phyloP scores from a whole-genome alignment of 1,139 yeast genomes.

The Trichomonascaceae sp. region DNA sequence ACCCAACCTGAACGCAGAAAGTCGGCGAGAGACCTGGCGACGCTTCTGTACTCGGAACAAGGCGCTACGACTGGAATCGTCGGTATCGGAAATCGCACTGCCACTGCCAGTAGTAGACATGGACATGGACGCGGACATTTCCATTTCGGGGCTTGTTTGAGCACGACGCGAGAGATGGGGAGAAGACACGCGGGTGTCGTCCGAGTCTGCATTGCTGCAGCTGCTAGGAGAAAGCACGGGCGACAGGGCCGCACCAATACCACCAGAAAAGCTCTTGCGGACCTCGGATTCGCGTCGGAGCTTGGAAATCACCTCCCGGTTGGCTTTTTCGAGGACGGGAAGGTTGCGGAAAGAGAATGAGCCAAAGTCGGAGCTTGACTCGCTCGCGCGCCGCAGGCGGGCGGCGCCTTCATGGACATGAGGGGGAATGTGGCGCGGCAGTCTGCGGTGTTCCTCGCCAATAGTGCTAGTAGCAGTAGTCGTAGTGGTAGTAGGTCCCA shows the following conservation, averaged over 20 bases:
- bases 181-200: constrained; percentile 1
- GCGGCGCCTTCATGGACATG: constrained; percentile 46
- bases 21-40: constrained; percentile 24
- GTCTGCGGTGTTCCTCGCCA: constrained; percentile 8
- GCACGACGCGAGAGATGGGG: neutral
- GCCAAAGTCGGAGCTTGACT: constrained; percentile 64
- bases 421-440: constrained; percentile 40
- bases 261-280: neutral
- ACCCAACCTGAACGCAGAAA: constrained; percentile 5
- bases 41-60: constrained; percentile 41
- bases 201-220: constrained; percentile 1
- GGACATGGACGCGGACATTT: too few species aligned
- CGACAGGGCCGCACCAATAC: neutral
- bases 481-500: constrained; percentile 3
- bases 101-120: too few species aligned
- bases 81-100: constrained; percentile 40
- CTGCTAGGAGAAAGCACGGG: neutral
- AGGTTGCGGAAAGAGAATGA: constrained; percentile 82
- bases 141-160: neutral
- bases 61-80: constrained; percentile 43
- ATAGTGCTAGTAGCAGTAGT: constrained; percentile 6
- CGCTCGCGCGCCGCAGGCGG: constrained; percentile 52
- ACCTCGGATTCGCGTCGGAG: constrained; percentile 59
- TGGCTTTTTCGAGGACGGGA: constrained; percentile 84
- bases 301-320: constrained; percentile 80